phyloP scores from a whole-genome alignment of 768 basidiomycete genomes.

The Lyophyllum atratum region DNA sequence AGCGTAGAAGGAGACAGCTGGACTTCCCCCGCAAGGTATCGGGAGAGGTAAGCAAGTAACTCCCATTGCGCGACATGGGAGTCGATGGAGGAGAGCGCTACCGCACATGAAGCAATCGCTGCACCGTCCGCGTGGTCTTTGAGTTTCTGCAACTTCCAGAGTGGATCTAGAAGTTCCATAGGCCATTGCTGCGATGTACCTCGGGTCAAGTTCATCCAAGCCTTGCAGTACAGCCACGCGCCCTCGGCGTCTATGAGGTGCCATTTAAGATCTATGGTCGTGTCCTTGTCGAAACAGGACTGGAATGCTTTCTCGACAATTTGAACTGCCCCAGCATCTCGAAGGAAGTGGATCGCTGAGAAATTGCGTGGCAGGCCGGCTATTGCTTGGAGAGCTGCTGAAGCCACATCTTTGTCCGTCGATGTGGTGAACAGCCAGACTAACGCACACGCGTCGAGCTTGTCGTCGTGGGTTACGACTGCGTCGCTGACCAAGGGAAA shows the following conservation, averaged over 20 bases:
- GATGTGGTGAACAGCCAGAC: conserved; percentile 40
- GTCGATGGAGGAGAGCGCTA: conserved; percentile 37
- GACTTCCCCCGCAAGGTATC: conserved; percentile 29
- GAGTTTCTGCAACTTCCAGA: conserved; percentile 33
- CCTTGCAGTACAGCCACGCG: conserved; percentile 39
- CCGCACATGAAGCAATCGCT: conserved; percentile 36
- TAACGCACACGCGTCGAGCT: conserved; percentile 36
- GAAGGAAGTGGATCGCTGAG: conserved; percentile 36
- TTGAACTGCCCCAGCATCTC: conserved; percentile 33
- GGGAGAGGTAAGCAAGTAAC: conserved; percentile 33
- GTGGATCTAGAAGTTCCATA: conserved; percentile 31
- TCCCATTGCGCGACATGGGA: conserved; percentile 36
- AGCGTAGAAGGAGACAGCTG: conserved; percentile 33
- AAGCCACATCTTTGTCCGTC: conserved; percentile 31
- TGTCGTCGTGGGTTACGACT: conserved; percentile 24
- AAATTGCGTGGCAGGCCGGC: conserved; percentile 40
- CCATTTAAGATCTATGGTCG: conserved; percentile 37
- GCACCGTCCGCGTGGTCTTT: conserved; percentile 29
- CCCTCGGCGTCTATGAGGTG: conserved; percentile 32
- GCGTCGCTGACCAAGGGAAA: not conserved
- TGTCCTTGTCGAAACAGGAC: conserved; percentile 40
- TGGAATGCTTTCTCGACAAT: conserved; percentile 37
- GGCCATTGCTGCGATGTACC: conserved; percentile 38
- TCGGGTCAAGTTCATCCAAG: conserved; percentile 42
- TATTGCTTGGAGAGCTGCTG: conserved; percentile 35